A percentile compares a stretch with the other conserved stretches of the same genome.
Conservation (phyloP, 1,139 yeast genomes). For the Yamadazyma dushanensis region DNA sequence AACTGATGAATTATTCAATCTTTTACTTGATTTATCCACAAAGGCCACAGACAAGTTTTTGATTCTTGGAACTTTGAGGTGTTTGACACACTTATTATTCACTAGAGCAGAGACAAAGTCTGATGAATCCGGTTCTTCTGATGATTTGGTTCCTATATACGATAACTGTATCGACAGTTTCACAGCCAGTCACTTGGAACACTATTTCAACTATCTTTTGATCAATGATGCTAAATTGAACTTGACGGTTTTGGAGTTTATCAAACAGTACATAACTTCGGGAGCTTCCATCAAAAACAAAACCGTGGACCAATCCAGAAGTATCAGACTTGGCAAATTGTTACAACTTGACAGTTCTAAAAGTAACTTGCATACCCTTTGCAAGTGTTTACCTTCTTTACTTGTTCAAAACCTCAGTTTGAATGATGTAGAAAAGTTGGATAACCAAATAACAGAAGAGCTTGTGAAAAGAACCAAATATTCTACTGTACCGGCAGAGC, state of each 20-base stretch:
- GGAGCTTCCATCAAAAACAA: conserved; percentile 37
- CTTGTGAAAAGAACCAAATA: conserved; percentile 37
- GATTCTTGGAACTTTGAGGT: conserved; percentile 43
- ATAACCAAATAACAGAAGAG: conserved; percentile 21
- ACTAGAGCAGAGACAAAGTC: conserved; percentile 34
- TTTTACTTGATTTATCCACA: conserved; percentile 47
- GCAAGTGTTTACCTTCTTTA: conserved; percentile 61
- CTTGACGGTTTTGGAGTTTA: conserved; percentile 35
- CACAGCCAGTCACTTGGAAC: conserved; percentile 33
- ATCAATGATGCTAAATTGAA: conserved; percentile 39
- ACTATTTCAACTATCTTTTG: conserved; percentile 30
- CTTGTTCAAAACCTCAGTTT: conserved; percentile 40
- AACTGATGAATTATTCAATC: conserved; percentile 60
- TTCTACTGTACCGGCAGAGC: conserved; percentile 51
- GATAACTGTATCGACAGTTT: conserved; percentile 46
- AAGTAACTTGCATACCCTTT: conserved; percentile 48
- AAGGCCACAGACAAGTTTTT: conserved; percentile 56
- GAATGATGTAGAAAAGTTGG: conserved; percentile 21
- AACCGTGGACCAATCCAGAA: conserved; percentile 35
- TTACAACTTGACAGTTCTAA: conserved; percentile 30
- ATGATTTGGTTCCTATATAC: conserved; percentile 23
- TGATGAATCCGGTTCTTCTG: conserved; percentile 8
- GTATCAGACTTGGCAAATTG: conserved; percentile 31
- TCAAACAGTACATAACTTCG: conserved; percentile 40
- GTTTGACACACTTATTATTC: conserved; percentile 43